Base-by-base conservation (phyloP, 2,329 filamentous ascomycete genomes). In the Cercospora zeina region DNA sequence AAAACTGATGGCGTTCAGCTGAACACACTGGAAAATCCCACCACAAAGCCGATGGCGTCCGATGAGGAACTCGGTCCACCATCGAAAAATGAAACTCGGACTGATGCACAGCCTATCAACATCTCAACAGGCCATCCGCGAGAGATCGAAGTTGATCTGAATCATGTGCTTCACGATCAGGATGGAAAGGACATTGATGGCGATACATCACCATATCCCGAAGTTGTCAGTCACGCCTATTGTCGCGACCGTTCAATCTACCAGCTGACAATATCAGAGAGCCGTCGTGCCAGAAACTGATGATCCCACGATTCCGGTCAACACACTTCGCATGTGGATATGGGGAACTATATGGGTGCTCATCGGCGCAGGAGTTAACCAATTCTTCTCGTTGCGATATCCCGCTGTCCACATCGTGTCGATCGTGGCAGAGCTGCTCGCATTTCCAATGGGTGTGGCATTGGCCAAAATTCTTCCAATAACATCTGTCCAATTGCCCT, bases 331-430 rank as follows among this genome's bases (percentile, higher is more conserved):
- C 27, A 78, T 79, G 58, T 81, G 79, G 79, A 63, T 80, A 8
- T 65, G 81, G 6, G 79, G 79, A 30, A 74, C 79, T 66, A 65
- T 79, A 14, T 80, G 80, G 62, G 77, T 79, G 13, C 77, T 78
- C 0, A 58, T 80, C 16, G 77, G 75, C 1, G 77, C 75, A 21
- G 79, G 76, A 4, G 61, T 75, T 21, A 95, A 95, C 75, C 79
- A 96, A 42, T 95, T 96, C 79, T 96, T 96, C 80, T 93, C 90
- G 36, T 80, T 96, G 73, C 85, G 91, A 83, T 96, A 95, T 81
- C 91, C 91, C 30, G 95, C 91, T 75, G 90, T 96, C 74, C 89
- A 89, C 64, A 93, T 96, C 72, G 93, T 90, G 21, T 91, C 91
- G 39, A 89, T 96, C 68, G 96, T 96, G 78, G 90, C 91, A 31